Base-by-base conservation (phyloP, 208 protist species). In the Tetramitus jugosus region DNA sequence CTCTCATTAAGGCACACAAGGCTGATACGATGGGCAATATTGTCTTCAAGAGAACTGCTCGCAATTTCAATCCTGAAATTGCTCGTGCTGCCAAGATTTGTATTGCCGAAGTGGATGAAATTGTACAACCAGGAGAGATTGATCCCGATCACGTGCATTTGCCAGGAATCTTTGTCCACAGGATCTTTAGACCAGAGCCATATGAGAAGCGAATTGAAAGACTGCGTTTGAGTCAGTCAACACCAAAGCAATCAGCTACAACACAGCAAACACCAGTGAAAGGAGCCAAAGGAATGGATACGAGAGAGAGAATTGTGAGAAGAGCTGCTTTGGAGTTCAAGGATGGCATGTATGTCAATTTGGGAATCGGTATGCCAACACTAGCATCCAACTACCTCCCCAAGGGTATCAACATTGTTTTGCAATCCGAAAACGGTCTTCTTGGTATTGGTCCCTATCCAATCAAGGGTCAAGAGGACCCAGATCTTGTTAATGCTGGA, bases 351-450 rank as follows among this genome's bases (percentile, higher is more conserved):
- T 93, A 95, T 76, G 92, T 94, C 37, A 98, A 98, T 81, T 82
- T 98, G 0, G 96, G 96, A 45, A 97, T 98, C 52, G 96, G 96
- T 74, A 96, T 98, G 71, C 96, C 96, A 40, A 98, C 94, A 13
- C 85, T 97, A 52, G 91, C 91, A 8, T 85, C 88, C 60, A 95
- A 95, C 85, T 96, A 93, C 82, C 83, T 98, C 14, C 86, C 85
- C 8, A 76, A 85, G 4, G 89, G 88, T 31, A 86, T 95, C 49
- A 79, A 74, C 64, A 94, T 98, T 56, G 88, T 86, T 76, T 88
- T 97, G 20, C 92, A 96, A 85, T 85, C 82, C n/a, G 93, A 96
- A 83, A 95, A 96, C 83, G 94, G 94, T 23, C 81, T 96, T 26
- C 84, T 96, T 4, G 92, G 92, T 62, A 92, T 94, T 84, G 94